phyloP scores from a whole-genome alignment of 176 grass and related monocot genomes.

The Phragmites australis region DNA sequence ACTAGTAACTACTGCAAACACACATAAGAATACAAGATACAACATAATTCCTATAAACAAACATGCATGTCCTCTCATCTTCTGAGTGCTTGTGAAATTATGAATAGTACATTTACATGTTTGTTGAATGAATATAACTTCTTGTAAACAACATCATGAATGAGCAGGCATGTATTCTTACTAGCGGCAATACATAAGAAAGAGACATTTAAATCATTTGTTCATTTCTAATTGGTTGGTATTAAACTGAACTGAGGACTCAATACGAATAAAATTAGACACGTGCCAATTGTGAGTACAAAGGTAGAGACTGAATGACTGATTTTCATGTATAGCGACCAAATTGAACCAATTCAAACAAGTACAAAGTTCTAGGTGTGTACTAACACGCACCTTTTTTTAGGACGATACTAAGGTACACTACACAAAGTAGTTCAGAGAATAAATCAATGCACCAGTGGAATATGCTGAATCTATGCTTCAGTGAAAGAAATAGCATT shows the following conservation, averaged over 20 bases:
- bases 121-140: not conserved
- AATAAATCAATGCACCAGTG: not conserved
- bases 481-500: not conserved
- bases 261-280: conserved; percentile 10
- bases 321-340: not conserved
- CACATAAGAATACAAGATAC: not conserved
- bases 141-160: too few species aligned
- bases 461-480: not conserved
- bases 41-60: not conserved
- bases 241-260: not conserved
- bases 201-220: not conserved
- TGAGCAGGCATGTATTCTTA: too few species aligned
- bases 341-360: not conserved
- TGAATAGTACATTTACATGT: not conserved
- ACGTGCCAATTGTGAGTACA: not conserved
- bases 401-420: not conserved
- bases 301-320: not conserved
- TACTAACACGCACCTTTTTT: not conserved
- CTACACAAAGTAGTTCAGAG: not conserved
- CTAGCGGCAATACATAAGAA: not conserved
- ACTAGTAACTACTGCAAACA: not conserved
- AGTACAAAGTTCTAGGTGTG: not conserved
- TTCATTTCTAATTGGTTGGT: not conserved
- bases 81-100: not conserved
- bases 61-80: not conserved